Evolutionary conservation across 371 early-diverging fungal species (phyloP).

Genomic region (Zychaea mexicana): DNA sequence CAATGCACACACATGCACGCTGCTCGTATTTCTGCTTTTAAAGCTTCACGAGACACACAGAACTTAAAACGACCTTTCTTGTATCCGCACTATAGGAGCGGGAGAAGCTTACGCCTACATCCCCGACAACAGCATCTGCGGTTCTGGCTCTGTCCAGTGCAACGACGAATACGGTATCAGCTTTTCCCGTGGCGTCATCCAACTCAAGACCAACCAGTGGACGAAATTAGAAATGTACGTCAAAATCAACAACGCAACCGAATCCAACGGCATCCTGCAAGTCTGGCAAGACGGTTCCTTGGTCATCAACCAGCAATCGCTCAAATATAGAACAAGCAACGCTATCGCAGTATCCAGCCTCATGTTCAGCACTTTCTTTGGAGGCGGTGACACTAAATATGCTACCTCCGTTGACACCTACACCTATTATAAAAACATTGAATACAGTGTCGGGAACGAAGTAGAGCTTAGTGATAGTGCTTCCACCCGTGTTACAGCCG

Average conservation of each 20-base stretch:
- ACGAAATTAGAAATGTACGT: constrained; percentile 47
- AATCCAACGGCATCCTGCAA: constrained; percentile 41
- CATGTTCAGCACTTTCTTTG: constrained; percentile 60
- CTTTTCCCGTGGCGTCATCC: constrained; percentile 49
- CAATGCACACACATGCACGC: too few species aligned
- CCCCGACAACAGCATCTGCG: constrained; percentile 42
- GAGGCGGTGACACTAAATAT: constrained; percentile 44
- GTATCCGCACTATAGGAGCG: constrained; percentile 13
- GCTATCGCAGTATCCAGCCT: constrained; percentile 36
- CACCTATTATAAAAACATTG: constrained; percentile 48
- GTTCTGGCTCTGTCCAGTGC: constrained; percentile 31
- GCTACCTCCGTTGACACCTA: constrained; percentile 42
- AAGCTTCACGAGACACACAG: neutral
- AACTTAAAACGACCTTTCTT: neutral
- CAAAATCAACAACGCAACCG: constrained; percentile 41
- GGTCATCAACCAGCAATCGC: constrained; percentile 30
- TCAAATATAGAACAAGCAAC: constrained; percentile 40
- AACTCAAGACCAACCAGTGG: constrained; percentile 42
- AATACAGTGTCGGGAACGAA: constrained; percentile 41
- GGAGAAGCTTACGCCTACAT: constrained; percentile 53
- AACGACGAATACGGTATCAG: constrained; percentile 54
- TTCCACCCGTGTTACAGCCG: constrained; percentile 7
- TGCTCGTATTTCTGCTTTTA: too few species aligned
- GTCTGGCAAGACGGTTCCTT: constrained; percentile 47
- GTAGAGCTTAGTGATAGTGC: constrained; percentile 20